Conservation (phyloP, 495 filamentous ascomycete genomes). For the Pseudoneurospora amorphoporcata region DNA sequence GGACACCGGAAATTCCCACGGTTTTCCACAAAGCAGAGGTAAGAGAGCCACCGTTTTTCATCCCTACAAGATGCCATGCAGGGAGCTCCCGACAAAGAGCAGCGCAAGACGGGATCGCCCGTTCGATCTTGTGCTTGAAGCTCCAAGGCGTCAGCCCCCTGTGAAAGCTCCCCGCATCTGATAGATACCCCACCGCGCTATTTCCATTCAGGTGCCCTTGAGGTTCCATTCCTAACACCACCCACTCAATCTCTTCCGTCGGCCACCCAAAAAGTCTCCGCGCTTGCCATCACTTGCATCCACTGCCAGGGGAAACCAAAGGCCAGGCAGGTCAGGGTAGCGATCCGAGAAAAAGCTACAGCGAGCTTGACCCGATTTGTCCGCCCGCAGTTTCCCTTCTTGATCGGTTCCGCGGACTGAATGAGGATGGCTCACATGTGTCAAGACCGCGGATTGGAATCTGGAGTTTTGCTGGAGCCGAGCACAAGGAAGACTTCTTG, state of each 20-base stretch:
- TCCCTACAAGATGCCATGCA: not conserved
- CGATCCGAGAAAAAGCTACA: not conserved
- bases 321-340: not conserved
- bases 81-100: not conserved
- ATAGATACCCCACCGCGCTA: not conserved
- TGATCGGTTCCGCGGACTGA: not conserved
- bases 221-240: not conserved
- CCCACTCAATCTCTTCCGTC: not conserved
- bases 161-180: not conserved
- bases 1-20: not conserved
- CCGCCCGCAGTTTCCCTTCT: not conserved
- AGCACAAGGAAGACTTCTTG: not conserved
- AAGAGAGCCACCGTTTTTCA: not conserved
- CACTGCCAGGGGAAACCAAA: not conserved
- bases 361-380: not conserved
- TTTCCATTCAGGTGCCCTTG: not conserved
- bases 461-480: not conserved
- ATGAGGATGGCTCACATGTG: not conserved
- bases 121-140: not conserved
- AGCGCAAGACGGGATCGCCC: not conserved
- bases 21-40: not conserved
- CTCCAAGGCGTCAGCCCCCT: not conserved
- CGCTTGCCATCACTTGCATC: not conserved
- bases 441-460: not conserved
- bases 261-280: not conserved